Evolutionary conservation across 2,329 filamentous ascomycete species (phyloP).

Genomic region (Anisogramma anomala): DNA sequence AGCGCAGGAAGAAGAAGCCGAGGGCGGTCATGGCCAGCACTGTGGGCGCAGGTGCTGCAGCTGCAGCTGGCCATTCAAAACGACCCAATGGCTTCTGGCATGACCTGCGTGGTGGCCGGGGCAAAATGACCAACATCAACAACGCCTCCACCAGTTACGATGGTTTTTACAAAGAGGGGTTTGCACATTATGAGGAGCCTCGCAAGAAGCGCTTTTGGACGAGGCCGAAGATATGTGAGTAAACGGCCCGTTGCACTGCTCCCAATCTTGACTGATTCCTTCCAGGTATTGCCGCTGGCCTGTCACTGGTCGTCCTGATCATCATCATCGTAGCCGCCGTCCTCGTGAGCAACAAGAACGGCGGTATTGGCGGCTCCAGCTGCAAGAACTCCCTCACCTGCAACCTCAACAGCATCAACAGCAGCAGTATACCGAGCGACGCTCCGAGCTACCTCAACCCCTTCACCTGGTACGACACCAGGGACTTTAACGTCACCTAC

Average conservation of each 20-base stretch:
- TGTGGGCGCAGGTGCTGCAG: constrained; percentile 62
- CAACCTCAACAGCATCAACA: constrained; percentile 41
- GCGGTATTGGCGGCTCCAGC: constrained; percentile 17
- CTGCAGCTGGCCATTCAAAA: too few species aligned
- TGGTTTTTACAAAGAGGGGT: constrained; percentile 39
- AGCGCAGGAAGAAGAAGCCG: constrained; percentile 31
- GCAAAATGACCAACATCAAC: constrained; percentile 13
- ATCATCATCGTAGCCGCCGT: constrained; percentile 59
- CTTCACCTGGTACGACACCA: constrained; percentile 81
- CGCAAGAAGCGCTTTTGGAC: constrained; percentile 31
- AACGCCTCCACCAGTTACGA: constrained; percentile 30
- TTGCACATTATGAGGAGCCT: constrained; percentile 29
- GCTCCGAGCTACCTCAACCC: constrained; percentile 75
- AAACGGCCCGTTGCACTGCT: constrained; percentile 9
- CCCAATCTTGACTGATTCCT: constrained; percentile 16
- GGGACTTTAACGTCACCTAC: constrained; percentile 88
- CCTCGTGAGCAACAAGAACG: constrained; percentile 53
- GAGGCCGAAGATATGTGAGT: constrained; percentile 52
- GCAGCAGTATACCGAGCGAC: constrained; percentile 47
- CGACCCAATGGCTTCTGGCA: constrained; percentile 21
- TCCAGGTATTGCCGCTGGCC: constrained; percentile 44
- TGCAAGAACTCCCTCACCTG: constrained; percentile 25
- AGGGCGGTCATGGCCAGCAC: constrained; percentile 34
- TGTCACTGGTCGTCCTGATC: constrained; percentile 44
- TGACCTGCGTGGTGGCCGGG: constrained; percentile 28